Evolutionary conservation across 2,329 filamentous ascomycete species (phyloP).

Genomic region (Verticillium nonalfalfae): DNA sequence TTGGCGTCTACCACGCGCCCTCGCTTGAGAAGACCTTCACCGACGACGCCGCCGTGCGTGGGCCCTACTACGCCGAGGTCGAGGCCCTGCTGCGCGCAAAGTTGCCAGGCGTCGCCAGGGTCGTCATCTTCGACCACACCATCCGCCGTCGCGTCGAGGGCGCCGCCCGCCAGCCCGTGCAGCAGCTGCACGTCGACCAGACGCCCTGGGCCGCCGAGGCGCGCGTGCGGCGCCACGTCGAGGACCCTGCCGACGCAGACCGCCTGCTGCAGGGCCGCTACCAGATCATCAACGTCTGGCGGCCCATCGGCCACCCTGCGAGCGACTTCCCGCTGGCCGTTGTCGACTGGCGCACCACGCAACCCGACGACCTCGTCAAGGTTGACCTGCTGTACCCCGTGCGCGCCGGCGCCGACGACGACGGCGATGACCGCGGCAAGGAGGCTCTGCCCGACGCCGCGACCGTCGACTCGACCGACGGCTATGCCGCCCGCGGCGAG

Average conservation of each 20-base stretch:
- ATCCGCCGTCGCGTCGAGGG: slow-evolving; percentile 51
- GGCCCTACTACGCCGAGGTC: slow-evolving; percentile 55
- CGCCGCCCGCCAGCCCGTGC: slow-evolving; percentile 57
- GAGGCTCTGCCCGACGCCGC: slow-evolving; percentile 45
- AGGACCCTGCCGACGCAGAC: slow-evolving; percentile 43
- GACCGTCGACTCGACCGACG: slow-evolving; percentile 41
- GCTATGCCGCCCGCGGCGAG: slow-evolving; percentile 57
- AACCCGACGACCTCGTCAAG: slow-evolving; percentile 50
- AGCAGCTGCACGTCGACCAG: slow-evolving; percentile 68
- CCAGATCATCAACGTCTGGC: slow-evolving; percentile 67
- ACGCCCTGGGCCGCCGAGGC: slow-evolving; percentile 55
- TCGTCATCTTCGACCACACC: slow-evolving; percentile 69
- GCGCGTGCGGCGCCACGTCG: slow-evolving; percentile 56
- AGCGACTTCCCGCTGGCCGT: slow-evolving; percentile 59
- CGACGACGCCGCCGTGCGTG: slow-evolving; percentile 47
- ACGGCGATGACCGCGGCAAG: slow-evolving; percentile 51
- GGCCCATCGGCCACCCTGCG: slow-evolving; percentile 57
- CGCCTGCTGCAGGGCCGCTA: slow-evolving; percentile 50
- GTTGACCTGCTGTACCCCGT: slow-evolving; percentile 58
- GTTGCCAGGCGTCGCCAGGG: slow-evolving; percentile 49
- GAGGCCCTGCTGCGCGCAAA: slow-evolving; percentile 48
- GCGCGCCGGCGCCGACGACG: slow-evolving; percentile 21
- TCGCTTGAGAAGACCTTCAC: slow-evolving; percentile 47
- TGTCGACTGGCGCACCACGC: slow-evolving; percentile 55
- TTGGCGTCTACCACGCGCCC: slow-evolving; percentile 46